phyloP scores from a whole-genome alignment of 2,329 filamentous ascomycete species.

The Colletotrichum theobromicola region DNA sequence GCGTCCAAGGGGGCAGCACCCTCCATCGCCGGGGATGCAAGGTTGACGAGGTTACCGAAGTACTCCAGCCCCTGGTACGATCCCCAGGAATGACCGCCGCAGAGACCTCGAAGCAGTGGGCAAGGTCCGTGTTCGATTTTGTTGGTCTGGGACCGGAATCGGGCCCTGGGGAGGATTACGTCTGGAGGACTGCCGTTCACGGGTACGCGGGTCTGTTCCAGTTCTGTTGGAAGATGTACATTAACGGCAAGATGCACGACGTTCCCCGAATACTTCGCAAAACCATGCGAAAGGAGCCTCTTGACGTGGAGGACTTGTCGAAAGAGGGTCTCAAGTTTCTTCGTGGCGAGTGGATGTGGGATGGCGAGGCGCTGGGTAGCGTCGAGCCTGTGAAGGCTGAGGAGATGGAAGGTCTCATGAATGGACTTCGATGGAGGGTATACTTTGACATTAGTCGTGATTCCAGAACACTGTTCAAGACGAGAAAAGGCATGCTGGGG shows the following conservation, averaged over 20 bases:
- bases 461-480: neutral
- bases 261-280: neutral
- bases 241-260: rapidly evolving
- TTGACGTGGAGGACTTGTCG: neutral
- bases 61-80: neutral
- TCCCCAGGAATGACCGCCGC: neutral
- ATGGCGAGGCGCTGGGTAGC: rapidly evolving
- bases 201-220: rapidly evolving
- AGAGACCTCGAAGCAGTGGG: neutral
- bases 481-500: neutral
- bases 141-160: neutral
- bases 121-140: neutral
- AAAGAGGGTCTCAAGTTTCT: rapidly evolving
- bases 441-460: rapidly evolving
- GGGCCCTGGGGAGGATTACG: neutral
- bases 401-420: rapidly evolving
- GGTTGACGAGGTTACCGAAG: neutral
- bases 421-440: rapidly evolving
- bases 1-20: neutral
- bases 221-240: rapidly evolving
- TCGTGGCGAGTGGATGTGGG: neutral
- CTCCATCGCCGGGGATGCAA: neutral
- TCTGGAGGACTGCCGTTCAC: neutral
- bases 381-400: neutral
- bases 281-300: neutral